Evolutionary conservation across 1,284 basidiomycete species (phyloP), one percentile per base, ranked within the genome.

Genomic region (Heterobasidion irregulare): DNA sequence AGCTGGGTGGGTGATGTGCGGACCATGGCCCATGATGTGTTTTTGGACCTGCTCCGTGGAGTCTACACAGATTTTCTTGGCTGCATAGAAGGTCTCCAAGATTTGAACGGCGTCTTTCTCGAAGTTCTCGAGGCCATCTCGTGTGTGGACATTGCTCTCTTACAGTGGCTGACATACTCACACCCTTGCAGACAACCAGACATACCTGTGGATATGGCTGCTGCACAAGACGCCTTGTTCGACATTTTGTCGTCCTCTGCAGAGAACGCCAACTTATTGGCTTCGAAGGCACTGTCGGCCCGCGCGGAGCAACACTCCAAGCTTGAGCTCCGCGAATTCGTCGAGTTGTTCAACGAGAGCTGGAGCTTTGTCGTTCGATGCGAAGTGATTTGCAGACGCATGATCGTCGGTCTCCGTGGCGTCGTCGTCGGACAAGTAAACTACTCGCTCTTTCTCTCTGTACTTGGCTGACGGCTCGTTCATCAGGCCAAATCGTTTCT

Each of bases 401-500:
- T 98, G 92, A 92, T 98, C 57, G 91, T 96, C 49, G 89, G 92
- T 5, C 72, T 99, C 32, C 77, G 95, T 53, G 92, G 93, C 6
- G 87, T 84, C 1, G 78, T 92, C 47, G 84, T 93, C 43, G 79
- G 84, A 53, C 93, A 94, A 76, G 89, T 88, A 54, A 44, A 73
- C 61, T 6, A 60, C 59, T 61, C 47, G 50, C 50, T 19, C 26
- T 55, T 18, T 59, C 59, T 32, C 61, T 51, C 6, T 53, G 59
- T 26, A 62, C 57, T 46, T 34, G 8, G 8, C 46, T 47, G 45
- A 34, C 52, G 44, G 15, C 45, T 52, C 54, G 47, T 54, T 13
- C 44, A 47, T 51, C 68, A 95, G 83, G 91, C 93, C 6, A 95
- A 95, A 68, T 72, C 80, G 2, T 99, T 95, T 74, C 72, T 99